phyloP scores from a whole-genome alignment of 768 basidiomycete genomes.

The Candolleomyces efflorescens region DNA sequence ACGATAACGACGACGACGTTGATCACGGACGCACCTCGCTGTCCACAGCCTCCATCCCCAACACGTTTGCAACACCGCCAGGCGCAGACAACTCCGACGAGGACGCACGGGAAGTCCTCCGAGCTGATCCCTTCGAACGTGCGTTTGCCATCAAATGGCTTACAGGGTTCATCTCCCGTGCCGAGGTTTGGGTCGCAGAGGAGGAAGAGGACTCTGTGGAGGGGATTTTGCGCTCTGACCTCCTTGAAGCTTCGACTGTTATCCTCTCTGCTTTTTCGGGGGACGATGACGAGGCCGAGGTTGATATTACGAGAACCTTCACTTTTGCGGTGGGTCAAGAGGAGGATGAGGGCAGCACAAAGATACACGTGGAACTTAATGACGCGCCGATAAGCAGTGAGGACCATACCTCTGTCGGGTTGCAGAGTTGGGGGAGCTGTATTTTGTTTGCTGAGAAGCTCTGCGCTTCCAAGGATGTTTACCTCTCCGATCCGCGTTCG shows the following conservation, averaged over 20 bases:
- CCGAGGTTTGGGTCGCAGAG: constrained; percentile 44
- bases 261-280: constrained; percentile 52
- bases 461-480: constrained; percentile 41
- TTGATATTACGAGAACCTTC: constrained; percentile 49
- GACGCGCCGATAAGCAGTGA: constrained; percentile 60
- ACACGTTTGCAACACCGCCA: constrained; percentile 4
- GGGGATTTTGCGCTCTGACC: constrained; percentile 26
- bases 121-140: constrained; percentile 63
- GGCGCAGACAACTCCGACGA: constrained; percentile 12
- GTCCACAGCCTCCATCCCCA: background rate
- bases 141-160: constrained; percentile 70
- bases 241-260: constrained; percentile 55
- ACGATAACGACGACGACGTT: constrained; percentile 30
- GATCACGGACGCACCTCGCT: background rate
- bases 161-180: constrained; percentile 61
- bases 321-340: constrained; percentile 30
- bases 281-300: constrained; percentile 36
- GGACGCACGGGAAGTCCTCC: constrained; percentile 39
- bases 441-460: constrained; percentile 67
- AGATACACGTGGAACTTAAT: constrained; percentile 48
- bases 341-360: constrained; percentile 21
- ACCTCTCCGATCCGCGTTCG: constrained; percentile 18
- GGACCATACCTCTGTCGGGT: constrained; percentile 76
- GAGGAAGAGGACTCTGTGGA: constrained; percentile 19
- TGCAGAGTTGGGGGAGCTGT: constrained; percentile 83